Evolutionary conservation across 257 asterid species (phyloP).

Genomic region (Solanum corneliomulleri): DNA sequence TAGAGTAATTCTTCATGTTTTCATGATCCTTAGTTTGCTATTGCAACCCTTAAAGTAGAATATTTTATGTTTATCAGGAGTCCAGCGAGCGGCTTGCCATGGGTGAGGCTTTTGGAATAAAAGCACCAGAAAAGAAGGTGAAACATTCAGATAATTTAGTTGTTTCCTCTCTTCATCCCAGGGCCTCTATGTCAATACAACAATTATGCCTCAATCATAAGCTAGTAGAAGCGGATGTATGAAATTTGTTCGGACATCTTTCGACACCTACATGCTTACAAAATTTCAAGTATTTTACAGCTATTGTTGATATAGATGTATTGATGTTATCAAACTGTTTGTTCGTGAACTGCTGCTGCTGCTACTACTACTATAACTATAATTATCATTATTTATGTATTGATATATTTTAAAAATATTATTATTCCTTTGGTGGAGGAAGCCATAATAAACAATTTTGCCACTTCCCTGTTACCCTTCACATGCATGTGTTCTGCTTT

Average conservation of each 20-base stretch:
- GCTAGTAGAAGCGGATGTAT: not conserved
- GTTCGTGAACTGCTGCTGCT: not conserved
- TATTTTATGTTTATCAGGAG: constrained; percentile 40
- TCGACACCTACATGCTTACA: not conserved
- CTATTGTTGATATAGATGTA: not conserved
- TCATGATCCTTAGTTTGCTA: not conserved
- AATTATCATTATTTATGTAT: not conserved
- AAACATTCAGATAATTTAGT: not conserved
- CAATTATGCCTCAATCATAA: not conserved
- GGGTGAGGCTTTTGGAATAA: constrained; percentile 93
- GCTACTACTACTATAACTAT: not conserved
- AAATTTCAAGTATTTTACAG: not conserved
- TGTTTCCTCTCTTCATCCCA: not conserved
- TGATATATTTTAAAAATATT: not conserved
- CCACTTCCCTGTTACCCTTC: not conserved
- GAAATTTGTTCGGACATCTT: not conserved
- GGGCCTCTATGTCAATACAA: not conserved
- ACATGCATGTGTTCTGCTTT: not conserved
- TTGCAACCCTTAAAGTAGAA: not conserved
- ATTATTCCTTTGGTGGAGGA: not conserved
- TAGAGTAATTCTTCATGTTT: not conserved
- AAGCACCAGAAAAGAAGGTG: constrained; percentile 77
- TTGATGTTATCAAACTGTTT: not conserved
- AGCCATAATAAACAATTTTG: not conserved
- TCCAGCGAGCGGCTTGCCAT: constrained; percentile 88